These are phyloP conservation scores for Xylaria nigripes DNA, from an alignment of 495 filamentous ascomycete genomes.

Conservation along the genomic window DNA sequence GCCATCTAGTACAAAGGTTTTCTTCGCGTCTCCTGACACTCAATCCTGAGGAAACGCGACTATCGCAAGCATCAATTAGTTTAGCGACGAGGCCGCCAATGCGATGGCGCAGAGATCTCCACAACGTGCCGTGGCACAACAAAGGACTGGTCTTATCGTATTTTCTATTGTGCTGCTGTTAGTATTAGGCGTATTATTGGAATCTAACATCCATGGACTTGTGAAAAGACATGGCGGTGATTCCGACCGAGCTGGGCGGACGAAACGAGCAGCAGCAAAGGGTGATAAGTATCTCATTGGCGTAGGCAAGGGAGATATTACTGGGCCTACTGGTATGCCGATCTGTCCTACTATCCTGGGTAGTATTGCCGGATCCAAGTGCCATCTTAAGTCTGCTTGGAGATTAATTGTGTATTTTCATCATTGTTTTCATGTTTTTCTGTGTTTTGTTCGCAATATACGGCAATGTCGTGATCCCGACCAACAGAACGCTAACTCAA, in stretches of 20 bases:
- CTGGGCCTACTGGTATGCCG: conserved; percentile 50
- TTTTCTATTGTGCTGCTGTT: conserved; percentile 22
- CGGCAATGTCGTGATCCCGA: neutral
- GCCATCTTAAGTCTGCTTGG: neutral
- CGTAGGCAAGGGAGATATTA: conserved; percentile 91
- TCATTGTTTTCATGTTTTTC: neutral
- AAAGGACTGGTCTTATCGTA: conserved; percentile 14
- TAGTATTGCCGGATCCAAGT: neutral
- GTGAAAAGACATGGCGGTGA: conserved; percentile 9
- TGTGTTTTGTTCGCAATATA: neutral
- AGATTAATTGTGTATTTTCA: neutral
- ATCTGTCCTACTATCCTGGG: conserved; percentile 40
- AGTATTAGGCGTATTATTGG: conserved; percentile 19
- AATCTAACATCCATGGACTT: conserved; percentile 9
- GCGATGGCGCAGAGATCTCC: conserved; percentile 1
- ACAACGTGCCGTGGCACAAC: neutral
- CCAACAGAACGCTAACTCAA: conserved; percentile 2
- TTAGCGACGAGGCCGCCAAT: neutral
- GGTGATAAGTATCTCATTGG: conserved; percentile 66
- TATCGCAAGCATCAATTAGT: neutral
- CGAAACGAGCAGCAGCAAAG: conserved; percentile 20
- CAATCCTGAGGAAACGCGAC: neutral
- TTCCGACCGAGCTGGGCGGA: conserved; percentile 8
- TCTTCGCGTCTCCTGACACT: neutral
- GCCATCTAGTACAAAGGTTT: neutral